Conservation (phyloP, 2,329 filamentous ascomycete species). For the Colletotrichum spaethianum region DNA sequence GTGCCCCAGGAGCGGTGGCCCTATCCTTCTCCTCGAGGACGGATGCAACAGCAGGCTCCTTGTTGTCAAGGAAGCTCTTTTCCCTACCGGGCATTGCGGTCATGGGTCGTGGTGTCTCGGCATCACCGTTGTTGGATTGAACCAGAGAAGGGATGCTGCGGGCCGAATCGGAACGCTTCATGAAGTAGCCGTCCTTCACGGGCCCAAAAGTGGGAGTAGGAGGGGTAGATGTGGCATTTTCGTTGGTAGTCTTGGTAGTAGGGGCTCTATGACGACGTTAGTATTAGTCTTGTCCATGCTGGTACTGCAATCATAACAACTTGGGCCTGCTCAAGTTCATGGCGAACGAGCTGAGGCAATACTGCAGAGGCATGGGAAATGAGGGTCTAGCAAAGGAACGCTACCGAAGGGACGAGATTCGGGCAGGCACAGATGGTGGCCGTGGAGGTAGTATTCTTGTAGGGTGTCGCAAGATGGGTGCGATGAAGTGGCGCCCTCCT, state of each 20-base stretch:
- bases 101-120: conserved; percentile 26
- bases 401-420: conserved; percentile 40
- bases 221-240: conserved; percentile 34
- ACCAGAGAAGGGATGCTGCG: conserved; percentile 35
- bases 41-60: conserved; percentile 18
- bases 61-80: conserved; percentile 23
- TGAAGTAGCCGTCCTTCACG: conserved; percentile 36
- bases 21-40: not conserved
- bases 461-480: conserved; percentile 30
- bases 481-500: conserved; percentile 32
- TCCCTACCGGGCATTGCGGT: conserved; percentile 38
- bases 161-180: conserved; percentile 34
- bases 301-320: conserved; percentile 20
- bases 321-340: conserved; percentile 11
- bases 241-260: conserved; percentile 37
- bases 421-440: conserved; percentile 30
- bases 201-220: conserved; percentile 37
- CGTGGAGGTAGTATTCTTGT: conserved; percentile 31
- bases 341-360: conserved; percentile 25
- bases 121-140: conserved; percentile 23
- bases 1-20: not conserved
- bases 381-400: conserved; percentile 18
- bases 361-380: conserved; percentile 28
- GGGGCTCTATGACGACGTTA: conserved; percentile 29
- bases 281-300: not conserved